Base-by-base conservation (phyloP, 2,329 filamentous ascomycete genomes). In the Aureobasidium leucospermi region DNA sequence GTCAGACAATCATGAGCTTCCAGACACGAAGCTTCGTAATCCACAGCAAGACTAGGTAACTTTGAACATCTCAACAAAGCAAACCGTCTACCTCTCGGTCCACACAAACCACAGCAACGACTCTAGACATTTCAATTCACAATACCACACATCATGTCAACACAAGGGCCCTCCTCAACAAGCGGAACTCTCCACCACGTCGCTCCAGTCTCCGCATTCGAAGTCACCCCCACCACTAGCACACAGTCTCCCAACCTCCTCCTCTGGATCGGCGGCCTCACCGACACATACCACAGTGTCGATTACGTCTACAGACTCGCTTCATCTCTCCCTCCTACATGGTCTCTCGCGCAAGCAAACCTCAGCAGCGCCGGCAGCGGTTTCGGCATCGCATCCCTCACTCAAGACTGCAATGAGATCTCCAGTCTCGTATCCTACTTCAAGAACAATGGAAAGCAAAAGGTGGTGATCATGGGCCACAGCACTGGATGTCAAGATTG, bases 401-500 rank as follows among this genome's bases (percentile, higher is more conserved):
- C 75, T 48, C 74, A 75, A 59, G 84, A 86, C 67, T 78, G 80
- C 2, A 69, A 75, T 38, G 81, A 85, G 63, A 72, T 85, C 23
- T 78, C 70, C 0, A 69, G 75, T 60, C 79, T 80, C 61, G 78
- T 85, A 1, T 59, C 70, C 11, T 84, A 82, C 63, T 77, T 85
- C 62, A 43, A 55, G 38, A 73, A 72, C 11, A 60, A 68, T 29
- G 59, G 74, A 1, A 76, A 76, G 1, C 76, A 75, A 1, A 85
- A 83, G 58, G 70, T 88, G n/a, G 81, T 86, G 29, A 70, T 88
- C 13, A 85, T 89, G 81, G 86, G 86, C 2, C 85, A 88, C 65
- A 85, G 82, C 1, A 89, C 86, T 0, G 86, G 86, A 0, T 87
- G 82, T 65, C 86, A 89, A 70, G 85, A 88, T 68, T 78, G 84